A percentile compares a stretch with the other conserved stretches of the same genome.
phyloP scores from a whole-genome alignment of 106 monocot species.

The Apostasia shenzhenica region DNA sequence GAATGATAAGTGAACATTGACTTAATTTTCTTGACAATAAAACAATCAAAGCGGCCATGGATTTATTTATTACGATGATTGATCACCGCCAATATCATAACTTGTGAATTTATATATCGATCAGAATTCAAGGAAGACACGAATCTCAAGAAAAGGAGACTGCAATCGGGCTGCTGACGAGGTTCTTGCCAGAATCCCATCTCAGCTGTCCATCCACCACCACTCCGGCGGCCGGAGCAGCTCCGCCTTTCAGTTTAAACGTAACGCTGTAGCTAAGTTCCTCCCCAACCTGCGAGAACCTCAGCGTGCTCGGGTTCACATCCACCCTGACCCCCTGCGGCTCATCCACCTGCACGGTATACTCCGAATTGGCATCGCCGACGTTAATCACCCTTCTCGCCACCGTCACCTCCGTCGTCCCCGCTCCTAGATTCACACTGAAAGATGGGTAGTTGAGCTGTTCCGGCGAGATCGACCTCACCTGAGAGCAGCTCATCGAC shows the following conservation, averaged over 20 bases:
- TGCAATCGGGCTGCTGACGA: conserved; percentile 5
- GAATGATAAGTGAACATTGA: too few species aligned
- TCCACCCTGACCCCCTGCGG: conserved; percentile 6
- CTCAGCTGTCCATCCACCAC: conserved; percentile 10
- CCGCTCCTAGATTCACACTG: not conserved
- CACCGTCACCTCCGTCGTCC: not conserved
- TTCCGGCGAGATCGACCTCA: not conserved
- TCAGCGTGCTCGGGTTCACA: not conserved
- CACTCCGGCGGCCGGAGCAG: not conserved
- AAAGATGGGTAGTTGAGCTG: conserved; percentile 16
- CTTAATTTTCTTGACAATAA: too few species aligned
- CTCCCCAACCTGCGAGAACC: conserved; percentile 1
- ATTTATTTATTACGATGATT: too few species aligned
- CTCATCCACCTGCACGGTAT: conserved; percentile 1
- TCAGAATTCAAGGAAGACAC: too few species aligned
- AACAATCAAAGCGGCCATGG: too few species aligned
- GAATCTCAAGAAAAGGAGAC: conserved; percentile 4
- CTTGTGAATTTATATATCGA: too few species aligned
- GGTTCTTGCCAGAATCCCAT: conserved; percentile 15
- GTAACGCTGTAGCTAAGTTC: not conserved
- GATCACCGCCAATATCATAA: too few species aligned
- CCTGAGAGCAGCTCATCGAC: not conserved
- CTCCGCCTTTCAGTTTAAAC: not conserved
- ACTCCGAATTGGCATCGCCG: not conserved
- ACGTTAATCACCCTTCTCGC: conserved; percentile 7